These are phyloP conservation scores for Zizania palustris DNA, from an alignment of 202 grass and related monocot genomes.

Conservation along the genomic window DNA sequence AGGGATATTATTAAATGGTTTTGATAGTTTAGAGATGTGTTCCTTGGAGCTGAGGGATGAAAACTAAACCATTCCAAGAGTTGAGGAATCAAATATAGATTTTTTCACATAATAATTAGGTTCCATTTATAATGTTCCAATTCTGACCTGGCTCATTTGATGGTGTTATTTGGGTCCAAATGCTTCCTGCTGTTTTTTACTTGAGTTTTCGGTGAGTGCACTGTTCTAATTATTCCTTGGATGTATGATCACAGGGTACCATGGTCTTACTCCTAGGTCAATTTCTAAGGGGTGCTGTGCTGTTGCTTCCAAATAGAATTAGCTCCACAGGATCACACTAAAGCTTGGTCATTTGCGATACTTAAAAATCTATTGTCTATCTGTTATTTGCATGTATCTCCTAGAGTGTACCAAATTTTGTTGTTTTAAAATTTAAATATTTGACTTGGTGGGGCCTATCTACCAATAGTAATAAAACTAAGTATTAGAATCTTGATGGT, in stretches of 20 bases:
- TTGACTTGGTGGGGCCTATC: background rate
- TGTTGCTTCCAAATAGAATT: background rate
- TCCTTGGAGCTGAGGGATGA: too few species aligned
- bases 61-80: too few species aligned
- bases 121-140: too few species aligned
- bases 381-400: conserved; percentile 13
- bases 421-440: conserved; percentile 19
- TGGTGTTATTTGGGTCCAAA: background rate
- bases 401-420: background rate
- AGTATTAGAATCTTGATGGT: background rate
- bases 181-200: background rate
- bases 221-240: conserved; percentile 23
- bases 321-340: background rate
- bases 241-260: background rate
- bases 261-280: conserved; percentile 1
- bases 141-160: background rate
- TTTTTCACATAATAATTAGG: too few species aligned
- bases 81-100: too few species aligned
- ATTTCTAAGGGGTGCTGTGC: background rate
- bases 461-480: conserved; percentile 13
- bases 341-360: background rate
- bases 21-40: too few species aligned
- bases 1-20: too few species aligned
- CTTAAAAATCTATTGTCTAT: too few species aligned
- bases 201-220: background rate